Evolutionary conservation across 495 filamentous ascomycete species (phyloP).

Genomic region (Penicillium cosmopolitanum): DNA sequence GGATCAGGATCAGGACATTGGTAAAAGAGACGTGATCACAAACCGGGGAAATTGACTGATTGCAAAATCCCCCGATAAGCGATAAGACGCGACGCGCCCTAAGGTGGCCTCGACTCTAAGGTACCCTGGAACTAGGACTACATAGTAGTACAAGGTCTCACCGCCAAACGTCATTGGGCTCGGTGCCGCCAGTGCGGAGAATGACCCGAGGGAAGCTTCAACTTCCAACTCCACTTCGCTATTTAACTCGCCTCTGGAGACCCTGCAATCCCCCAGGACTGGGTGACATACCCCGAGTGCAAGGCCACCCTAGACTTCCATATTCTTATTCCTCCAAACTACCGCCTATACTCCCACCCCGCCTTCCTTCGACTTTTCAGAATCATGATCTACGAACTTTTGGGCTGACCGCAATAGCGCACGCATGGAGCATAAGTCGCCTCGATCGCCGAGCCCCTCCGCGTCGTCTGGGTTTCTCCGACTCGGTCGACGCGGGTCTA

Average conservation of each 20-base stretch:
- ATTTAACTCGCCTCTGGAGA: conserved; percentile 7
- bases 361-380: not conserved
- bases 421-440: conserved; percentile 46
- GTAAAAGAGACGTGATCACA: not conserved
- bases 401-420: conserved; percentile 18
- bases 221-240: conserved; percentile 2
- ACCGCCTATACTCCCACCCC: not conserved
- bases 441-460: conserved; percentile 46
- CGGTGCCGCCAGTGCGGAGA: conserved; percentile 20
- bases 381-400: conserved; percentile 24
- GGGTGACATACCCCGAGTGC: not conserved
- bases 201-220: conserved; percentile 11
- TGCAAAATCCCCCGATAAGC: conserved; percentile 23
- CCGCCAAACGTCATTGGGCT: conserved; percentile 44
- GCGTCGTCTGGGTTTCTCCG: conserved; percentile 48
- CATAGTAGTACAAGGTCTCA: no score
- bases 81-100: conserved; percentile 22
- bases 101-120: not conserved
- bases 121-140: conserved; percentile 5
- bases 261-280: not conserved
- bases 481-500: conserved; percentile 57
- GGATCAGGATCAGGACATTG: not conserved
- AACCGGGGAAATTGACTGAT: not conserved
- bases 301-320: not conserved
- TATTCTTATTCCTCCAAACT: not conserved